A percentile compares a stretch with the other conserved stretches of the same genome.
These are phyloP conservation scores for Neofusicoccum sp. DNA, from an alignment of 2,329 filamentous ascomycete genomes.

Conservation along the genomic window DNA sequence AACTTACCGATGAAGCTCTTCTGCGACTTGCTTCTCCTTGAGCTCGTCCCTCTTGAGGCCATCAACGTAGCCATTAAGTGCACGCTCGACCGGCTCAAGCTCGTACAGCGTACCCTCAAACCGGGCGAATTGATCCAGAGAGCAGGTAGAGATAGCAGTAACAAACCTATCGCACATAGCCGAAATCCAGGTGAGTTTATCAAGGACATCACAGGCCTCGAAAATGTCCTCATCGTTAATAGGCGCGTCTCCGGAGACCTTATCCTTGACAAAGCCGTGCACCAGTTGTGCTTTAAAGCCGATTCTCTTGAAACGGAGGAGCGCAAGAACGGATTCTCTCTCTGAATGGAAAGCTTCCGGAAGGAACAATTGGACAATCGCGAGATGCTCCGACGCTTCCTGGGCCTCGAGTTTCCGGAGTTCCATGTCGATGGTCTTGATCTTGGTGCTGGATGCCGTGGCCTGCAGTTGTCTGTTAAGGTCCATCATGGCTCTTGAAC, in stretches of 20 bases:
- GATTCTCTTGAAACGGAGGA: slow-evolving; percentile 83
- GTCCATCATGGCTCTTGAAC: slow-evolving; percentile 93
- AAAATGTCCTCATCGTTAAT: slow-evolving; percentile 75
- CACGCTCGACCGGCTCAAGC: slow-evolving; percentile 85
- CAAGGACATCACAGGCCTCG: slow-evolving; percentile 74
- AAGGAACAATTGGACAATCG: slow-evolving; percentile 79
- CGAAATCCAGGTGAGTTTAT: slow-evolving; percentile 81
- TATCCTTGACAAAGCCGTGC: slow-evolving; percentile 74
- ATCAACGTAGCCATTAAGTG: slow-evolving; percentile 85
- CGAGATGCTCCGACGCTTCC: slow-evolving; percentile 82
- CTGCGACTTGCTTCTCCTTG: slow-evolving; percentile 77
- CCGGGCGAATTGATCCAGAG: slow-evolving; percentile 71
- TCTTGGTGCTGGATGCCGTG: slow-evolving; percentile 85
- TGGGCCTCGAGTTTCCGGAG: slow-evolving; percentile 82
- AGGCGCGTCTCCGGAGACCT: slow-evolving; percentile 64
- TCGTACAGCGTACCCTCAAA: slow-evolving; percentile 82
- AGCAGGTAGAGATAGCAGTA: slow-evolving; percentile 75
- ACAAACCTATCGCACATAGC: slow-evolving; percentile 82
- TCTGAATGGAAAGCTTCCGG: slow-evolving; percentile 18
- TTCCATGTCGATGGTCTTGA: slow-evolving; percentile 92
- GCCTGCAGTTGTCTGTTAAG: slow-evolving; percentile 91
- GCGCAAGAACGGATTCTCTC: slow-evolving; percentile 82
- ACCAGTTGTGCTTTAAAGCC: slow-evolving; percentile 83
- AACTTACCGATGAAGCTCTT: slow-evolving; percentile 64
- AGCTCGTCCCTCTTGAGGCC: slow-evolving; percentile 78